phyloP scores from a whole-genome alignment of 2,329 filamentous ascomycete species.

The Calonectria honghensis region DNA sequence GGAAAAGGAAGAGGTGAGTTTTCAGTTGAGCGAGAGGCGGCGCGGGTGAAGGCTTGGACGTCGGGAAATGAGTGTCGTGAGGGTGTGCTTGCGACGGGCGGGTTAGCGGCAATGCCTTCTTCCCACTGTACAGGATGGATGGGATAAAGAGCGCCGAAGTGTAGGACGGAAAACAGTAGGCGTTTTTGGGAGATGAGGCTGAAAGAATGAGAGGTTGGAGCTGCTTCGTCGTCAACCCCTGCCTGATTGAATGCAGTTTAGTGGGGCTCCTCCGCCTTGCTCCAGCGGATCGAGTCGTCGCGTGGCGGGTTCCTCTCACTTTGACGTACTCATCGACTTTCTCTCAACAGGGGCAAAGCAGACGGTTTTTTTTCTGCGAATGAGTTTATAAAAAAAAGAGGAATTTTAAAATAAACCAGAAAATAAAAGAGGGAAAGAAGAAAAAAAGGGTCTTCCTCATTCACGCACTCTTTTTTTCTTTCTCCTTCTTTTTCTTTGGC shows the following conservation, averaged over 20 bases:
- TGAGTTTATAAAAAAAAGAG: constrained; percentile 7
- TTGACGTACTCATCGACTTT: constrained; percentile 15
- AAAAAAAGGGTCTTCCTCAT: background rate
- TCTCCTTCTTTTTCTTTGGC: background rate
- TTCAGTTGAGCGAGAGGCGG: background rate
- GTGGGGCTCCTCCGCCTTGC: constrained; percentile 27
- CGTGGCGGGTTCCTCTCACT: constrained; percentile 23
- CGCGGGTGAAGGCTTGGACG: background rate
- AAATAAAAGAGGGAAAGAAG: background rate
- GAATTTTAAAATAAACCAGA: background rate
- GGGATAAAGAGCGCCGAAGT: background rate
- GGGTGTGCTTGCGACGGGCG: background rate
- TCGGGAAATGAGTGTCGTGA: background rate
- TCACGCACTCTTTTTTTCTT: background rate
- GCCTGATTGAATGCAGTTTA: constrained; percentile 27
- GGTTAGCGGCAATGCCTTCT: background rate
- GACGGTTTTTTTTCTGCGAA: constrained; percentile 1
- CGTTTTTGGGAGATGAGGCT: constrained; percentile 12
- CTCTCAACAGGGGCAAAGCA: constrained; percentile 19
- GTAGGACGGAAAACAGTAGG: background rate
- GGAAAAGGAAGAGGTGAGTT: background rate
- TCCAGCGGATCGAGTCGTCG: constrained; percentile 18
- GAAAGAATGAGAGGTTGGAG: constrained; percentile 26
- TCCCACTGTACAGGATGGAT: background rate
- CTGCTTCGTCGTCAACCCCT: constrained; percentile 26